These are phyloP conservation scores for Dactylellina sp. DNA, from an alignment of 2,329 filamentous ascomycete species.

Conservation along the genomic window DNA sequence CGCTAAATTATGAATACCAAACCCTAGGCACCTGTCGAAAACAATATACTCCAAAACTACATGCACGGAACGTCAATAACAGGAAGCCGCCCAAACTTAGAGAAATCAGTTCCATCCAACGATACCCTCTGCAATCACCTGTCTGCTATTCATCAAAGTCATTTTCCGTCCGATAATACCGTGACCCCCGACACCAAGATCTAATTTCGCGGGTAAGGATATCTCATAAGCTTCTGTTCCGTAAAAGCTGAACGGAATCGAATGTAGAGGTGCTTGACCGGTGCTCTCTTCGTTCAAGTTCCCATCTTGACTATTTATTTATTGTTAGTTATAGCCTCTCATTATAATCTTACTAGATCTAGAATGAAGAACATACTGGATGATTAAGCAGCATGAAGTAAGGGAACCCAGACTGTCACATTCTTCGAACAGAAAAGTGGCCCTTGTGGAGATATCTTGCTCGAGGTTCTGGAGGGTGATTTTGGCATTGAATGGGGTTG, in stretches of 20 bases:
- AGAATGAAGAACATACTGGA: constrained; percentile 31
- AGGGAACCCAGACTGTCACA: constrained; percentile 12
- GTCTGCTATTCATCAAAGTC: constrained; percentile 47
- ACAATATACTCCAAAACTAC: too few relatives aligned
- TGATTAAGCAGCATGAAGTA: constrained; percentile 34
- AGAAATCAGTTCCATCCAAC: constrained; percentile 49
- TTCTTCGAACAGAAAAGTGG: constrained; percentile 33
- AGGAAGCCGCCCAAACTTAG: too few relatives aligned
- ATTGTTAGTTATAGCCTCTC: constrained; percentile 1
- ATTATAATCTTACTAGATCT: neutral
- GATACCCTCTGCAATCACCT: constrained; percentile 53
- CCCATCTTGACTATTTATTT: constrained; percentile 41
- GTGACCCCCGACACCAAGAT: constrained; percentile 42
- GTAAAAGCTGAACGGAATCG: constrained; percentile 31
- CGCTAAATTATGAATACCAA: too few relatives aligned
- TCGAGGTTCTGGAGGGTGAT: constrained; percentile 46
- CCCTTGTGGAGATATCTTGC: constrained; percentile 31
- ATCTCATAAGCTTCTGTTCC: constrained; percentile 20
- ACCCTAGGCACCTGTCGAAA: too few relatives aligned
- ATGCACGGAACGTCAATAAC: too few relatives aligned
- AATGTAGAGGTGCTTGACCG: constrained; percentile 15
- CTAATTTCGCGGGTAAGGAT: constrained; percentile 25
- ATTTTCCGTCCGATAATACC: constrained; percentile 55
- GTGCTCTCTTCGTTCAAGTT: constrained; percentile 18
- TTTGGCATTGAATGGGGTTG: constrained; percentile 41